phyloP scores from a whole-genome alignment of 225 moss, liverwort and hornwort genomes.

The Anthoceros angustus region DNA sequence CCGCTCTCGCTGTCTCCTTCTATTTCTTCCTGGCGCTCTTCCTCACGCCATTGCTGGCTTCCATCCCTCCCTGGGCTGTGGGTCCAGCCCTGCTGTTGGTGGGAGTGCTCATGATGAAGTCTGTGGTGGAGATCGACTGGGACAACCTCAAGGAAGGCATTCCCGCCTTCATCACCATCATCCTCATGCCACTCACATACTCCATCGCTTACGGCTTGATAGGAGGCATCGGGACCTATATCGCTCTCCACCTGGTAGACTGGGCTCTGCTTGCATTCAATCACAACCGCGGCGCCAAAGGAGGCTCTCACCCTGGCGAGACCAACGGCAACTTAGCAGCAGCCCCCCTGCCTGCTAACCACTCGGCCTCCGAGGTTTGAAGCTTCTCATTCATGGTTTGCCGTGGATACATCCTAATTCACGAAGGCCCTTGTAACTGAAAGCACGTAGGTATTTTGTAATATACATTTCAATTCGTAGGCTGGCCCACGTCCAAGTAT shows the following conservation, averaged over 20 bases:
- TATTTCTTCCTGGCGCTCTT: conserved; percentile 76
- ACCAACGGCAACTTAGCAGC: too few relatives aligned
- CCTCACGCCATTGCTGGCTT: conserved; percentile 77
- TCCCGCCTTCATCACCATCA: conserved; percentile 71
- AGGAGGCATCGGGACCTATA: conserved; percentile 69
- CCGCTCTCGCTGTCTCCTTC: conserved; percentile 46
- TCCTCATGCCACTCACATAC: conserved; percentile 86
- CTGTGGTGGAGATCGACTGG: conserved; percentile 69
- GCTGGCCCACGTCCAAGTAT: too few relatives aligned
- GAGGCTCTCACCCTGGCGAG: too few relatives aligned
- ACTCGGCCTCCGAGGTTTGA: too few relatives aligned
- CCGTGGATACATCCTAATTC: too few relatives aligned
- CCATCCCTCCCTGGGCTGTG: conserved; percentile 93
- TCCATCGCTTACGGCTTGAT: conserved; percentile 90
- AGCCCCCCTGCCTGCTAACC: too few relatives aligned
- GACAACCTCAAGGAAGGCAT: conserved; percentile 58
- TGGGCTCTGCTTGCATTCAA: conserved; percentile 13
- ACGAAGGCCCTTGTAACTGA: too few relatives aligned
- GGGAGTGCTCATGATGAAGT: conserved; percentile 89
- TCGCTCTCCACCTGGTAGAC: conserved; percentile 61
- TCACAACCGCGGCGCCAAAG: too few relatives aligned
- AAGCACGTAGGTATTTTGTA: too few relatives aligned
- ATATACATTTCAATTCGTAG: too few relatives aligned
- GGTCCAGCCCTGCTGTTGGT: conserved; percentile 76
- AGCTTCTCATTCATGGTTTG: too few relatives aligned